Percentiles rank a stretch among this genome's conserved stretches.
These are phyloP conservation scores for Colletotrichum orbiculare DNA, from an alignment of 2,329 filamentous ascomycete genomes.

Conservation along the genomic window DNA sequence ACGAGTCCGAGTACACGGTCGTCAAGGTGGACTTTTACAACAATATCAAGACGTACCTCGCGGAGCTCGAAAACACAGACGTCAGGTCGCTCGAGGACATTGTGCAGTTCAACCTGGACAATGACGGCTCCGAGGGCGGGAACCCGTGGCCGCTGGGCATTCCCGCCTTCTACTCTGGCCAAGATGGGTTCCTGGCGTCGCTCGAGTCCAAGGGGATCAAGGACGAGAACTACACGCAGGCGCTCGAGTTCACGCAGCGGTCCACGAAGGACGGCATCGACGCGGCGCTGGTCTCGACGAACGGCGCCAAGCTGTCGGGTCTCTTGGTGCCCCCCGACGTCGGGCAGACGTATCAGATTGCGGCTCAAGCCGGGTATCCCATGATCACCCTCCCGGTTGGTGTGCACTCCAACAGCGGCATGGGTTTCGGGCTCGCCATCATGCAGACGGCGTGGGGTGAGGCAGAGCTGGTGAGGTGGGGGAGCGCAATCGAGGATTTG, in stretches of 20 bases:
- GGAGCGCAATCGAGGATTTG: slow-evolving; percentile 71
- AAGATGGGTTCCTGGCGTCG: slow-evolving; percentile 76
- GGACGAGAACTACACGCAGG: slow-evolving; percentile 75
- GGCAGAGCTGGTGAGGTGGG: slow-evolving; percentile 67
- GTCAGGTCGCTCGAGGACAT: slow-evolving; percentile 72
- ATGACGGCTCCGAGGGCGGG: slow-evolving; percentile 75
- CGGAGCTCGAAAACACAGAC: slow-evolving; percentile 69
- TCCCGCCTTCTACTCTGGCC: slow-evolving; percentile 76
- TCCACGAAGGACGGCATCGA: slow-evolving; percentile 76
- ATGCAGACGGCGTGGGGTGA: slow-evolving; percentile 71
- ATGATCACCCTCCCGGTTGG: slow-evolving; percentile 76
- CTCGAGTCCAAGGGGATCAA: slow-evolving; percentile 68
- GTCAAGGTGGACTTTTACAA: slow-evolving; percentile 78
- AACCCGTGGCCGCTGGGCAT: slow-evolving; percentile 62
- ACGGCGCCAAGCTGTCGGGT: slow-evolving; percentile 61
- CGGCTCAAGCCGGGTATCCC: slow-evolving; percentile 81
- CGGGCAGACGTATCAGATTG: slow-evolving; percentile 74
- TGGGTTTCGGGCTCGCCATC: slow-evolving; percentile 71
- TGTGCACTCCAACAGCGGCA: slow-evolving; percentile 61
- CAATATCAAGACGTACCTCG: slow-evolving; percentile 70
- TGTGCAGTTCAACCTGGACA: slow-evolving; percentile 72
- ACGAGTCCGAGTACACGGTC: slow-evolving; percentile 79
- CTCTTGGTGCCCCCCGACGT: slow-evolving; percentile 77
- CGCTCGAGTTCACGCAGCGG: slow-evolving; percentile 69
- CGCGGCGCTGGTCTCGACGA: slow-evolving; percentile 65